Evolutionary conservation across 306 rosid genomes (phyloP).

Genomic region (Quercus aquifolioides): DNA sequence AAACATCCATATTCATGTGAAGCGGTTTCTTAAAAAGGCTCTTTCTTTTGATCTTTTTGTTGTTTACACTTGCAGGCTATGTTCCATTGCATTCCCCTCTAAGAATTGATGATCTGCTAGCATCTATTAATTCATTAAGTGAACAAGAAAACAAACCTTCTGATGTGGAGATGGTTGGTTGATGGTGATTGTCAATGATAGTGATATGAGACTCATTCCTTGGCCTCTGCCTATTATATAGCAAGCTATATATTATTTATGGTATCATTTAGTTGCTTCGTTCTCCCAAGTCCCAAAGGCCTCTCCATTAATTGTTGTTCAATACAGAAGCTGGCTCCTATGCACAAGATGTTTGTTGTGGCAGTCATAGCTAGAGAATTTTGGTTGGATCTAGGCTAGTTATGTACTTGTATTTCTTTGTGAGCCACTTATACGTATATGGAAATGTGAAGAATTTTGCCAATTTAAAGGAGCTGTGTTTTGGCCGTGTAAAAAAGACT

Average conservation of each 20-base stretch:
- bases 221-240: neutral
- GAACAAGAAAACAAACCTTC: slow-evolving; percentile 38
- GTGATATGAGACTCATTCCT: neutral
- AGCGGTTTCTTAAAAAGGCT: neutral
- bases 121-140: slow-evolving; percentile 42
- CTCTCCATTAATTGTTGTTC: neutral
- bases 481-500: neutral
- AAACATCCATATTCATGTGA: neutral
- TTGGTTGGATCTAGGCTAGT: neutral
- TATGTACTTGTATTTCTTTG: neutral
- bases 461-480: neutral
- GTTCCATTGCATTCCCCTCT: slow-evolving; percentile 88
- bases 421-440: neutral
- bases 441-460: neutral
- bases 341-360: neutral
- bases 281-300: neutral
- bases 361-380: neutral
- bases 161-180: slow-evolving; percentile 70
- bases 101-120: slow-evolving; percentile 59
- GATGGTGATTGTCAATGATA: slow-evolving; percentile 14
- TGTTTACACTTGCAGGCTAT: slow-evolving; percentile 46
- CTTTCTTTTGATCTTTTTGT: neutral
- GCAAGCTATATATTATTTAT: neutral
- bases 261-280: neutral
- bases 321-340: neutral